phyloP scores from a whole-genome alignment of 1,284 basidiomycete species.

The Volvariella volvacea region DNA sequence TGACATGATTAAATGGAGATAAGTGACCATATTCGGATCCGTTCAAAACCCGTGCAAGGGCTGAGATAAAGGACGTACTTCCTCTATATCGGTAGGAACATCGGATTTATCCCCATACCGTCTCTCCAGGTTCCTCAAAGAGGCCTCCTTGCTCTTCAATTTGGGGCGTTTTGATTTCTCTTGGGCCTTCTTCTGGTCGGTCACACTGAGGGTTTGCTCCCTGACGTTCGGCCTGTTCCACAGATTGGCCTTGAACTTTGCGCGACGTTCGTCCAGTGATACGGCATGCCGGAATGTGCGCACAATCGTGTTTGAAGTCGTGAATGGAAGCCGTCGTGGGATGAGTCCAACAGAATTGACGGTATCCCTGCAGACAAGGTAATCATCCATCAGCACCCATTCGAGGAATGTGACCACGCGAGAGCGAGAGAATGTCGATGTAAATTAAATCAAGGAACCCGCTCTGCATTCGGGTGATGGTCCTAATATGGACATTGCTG shows the following conservation, averaged over 20 bases:
- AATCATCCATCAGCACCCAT: too few relatives aligned
- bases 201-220: neutral
- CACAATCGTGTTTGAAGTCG: conserved; percentile 36
- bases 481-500: neutral
- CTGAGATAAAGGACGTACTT: conserved; percentile 15
- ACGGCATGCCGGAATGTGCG: conserved; percentile 43
- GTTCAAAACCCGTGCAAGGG: too few relatives aligned
- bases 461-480: neutral
- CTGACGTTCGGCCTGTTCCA: conserved; percentile 24
- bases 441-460: too few relatives aligned
- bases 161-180: too few relatives aligned
- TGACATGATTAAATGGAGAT: neutral
- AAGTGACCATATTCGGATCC: too few relatives aligned
- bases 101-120: neutral
- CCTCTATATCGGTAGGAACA: conserved; percentile 10
- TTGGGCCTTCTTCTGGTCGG: neutral
- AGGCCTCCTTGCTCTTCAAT: too few relatives aligned
- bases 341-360: conserved; percentile 29
- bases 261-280: conserved; percentile 47
- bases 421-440: too few relatives aligned
- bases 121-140: neutral
- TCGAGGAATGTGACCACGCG: too few relatives aligned
- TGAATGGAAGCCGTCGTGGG: conserved; percentile 45
- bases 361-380: conserved; percentile 27
- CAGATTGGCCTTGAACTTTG: conserved; percentile 38